Percentiles rank a stretch among this genome's conserved stretches.
phyloP scores from a whole-genome alignment of 805 yeast genomes.

The Schwanniomyces occidentalis region DNA sequence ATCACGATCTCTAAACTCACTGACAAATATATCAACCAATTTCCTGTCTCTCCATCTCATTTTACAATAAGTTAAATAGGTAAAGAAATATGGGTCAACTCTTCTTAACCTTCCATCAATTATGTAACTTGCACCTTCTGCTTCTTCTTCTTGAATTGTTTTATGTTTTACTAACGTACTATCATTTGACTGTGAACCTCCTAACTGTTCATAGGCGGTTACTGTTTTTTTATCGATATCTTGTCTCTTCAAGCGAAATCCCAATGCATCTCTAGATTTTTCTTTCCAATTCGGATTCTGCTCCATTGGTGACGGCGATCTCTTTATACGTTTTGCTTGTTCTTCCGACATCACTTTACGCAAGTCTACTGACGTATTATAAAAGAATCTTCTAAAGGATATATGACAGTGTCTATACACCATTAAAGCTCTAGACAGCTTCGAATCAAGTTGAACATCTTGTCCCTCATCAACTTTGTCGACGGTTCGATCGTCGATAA shows the following conservation, averaged over 20 bases:
- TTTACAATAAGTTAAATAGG: slow-evolving; percentile 90
- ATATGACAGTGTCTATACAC: no score
- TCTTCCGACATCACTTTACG: slow-evolving; percentile 6
- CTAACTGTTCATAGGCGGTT: slow-evolving; percentile 42
- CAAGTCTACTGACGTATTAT: no score
- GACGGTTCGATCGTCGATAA: no score
- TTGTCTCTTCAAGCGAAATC: slow-evolving; percentile 48
- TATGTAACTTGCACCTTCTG: slow-evolving; percentile 56
- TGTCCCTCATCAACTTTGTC: no score
- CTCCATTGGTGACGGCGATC: slow-evolving; percentile 10
- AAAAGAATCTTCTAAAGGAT: no score
- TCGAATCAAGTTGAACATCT: no score
- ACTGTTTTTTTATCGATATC: slow-evolving; percentile 43
- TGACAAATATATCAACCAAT: slow-evolving; percentile 73
- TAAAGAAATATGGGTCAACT: slow-evolving; percentile 83
- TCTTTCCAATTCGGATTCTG: slow-evolving; percentile 1
- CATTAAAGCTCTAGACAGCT: no score
- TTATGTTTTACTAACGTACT: slow-evolving; percentile 23
- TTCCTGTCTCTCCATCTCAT: slow-evolving; percentile 87
- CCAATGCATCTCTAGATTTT: slow-evolving; percentile 41
- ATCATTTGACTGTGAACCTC: slow-evolving; percentile 28
- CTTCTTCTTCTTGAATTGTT: slow-evolving; percentile 54
- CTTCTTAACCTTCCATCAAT: slow-evolving; percentile 65
- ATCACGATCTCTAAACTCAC: slow-evolving; percentile 82
- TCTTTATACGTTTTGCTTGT: slow-evolving; percentile 8